A percentile compares a stretch with the other conserved stretches of the same genome.
These are phyloP conservation scores for Fusarium armeniacum DNA, from an alignment of 2,329 filamentous ascomycete species.

Conservation along the genomic window DNA sequence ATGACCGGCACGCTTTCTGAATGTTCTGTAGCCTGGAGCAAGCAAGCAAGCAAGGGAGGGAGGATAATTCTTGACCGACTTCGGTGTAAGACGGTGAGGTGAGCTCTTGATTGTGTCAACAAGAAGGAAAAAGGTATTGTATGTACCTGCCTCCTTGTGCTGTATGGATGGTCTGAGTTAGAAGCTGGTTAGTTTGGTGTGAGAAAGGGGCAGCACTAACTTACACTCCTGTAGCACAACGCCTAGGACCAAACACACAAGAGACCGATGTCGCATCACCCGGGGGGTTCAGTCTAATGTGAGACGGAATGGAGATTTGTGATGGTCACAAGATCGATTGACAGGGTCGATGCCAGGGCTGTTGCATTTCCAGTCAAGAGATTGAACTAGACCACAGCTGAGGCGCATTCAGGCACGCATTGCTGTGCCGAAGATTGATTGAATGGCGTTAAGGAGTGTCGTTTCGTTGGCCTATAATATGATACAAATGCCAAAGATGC, in stretches of 20 bases:
- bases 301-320: conserved; percentile 47
- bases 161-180: conserved; percentile 18
- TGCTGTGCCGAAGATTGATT: conserved; percentile 38
- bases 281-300: conserved; percentile 40
- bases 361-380: conserved; percentile 34
- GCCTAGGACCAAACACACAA: conserved; percentile 26
- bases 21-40: neutral
- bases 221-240: neutral
- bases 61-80: conserved; percentile 42
- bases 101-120: conserved; percentile 5
- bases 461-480: neutral
- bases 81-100: conserved; percentile 48
- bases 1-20: conserved; percentile 34
- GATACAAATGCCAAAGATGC: neutral
- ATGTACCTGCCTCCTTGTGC: conserved; percentile 12
- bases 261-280: conserved; percentile 48
- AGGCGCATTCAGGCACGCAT: conserved; percentile 33
- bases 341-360: conserved; percentile 32
- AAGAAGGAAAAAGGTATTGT: conserved; percentile 5
- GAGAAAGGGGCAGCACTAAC: conserved; percentile 21
- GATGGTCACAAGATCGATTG: conserved; percentile 51
- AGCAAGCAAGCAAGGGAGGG: conserved; percentile 8
- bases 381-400: conserved; percentile 32
- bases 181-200: conserved; percentile 13
- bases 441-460: conserved; percentile 2